A percentile compares a stretch with the other conserved stretches of the same genome.
phyloP scores from a whole-genome alignment of 192 early-diverging fungal species.

The Umbelopsis sp. region DNA sequence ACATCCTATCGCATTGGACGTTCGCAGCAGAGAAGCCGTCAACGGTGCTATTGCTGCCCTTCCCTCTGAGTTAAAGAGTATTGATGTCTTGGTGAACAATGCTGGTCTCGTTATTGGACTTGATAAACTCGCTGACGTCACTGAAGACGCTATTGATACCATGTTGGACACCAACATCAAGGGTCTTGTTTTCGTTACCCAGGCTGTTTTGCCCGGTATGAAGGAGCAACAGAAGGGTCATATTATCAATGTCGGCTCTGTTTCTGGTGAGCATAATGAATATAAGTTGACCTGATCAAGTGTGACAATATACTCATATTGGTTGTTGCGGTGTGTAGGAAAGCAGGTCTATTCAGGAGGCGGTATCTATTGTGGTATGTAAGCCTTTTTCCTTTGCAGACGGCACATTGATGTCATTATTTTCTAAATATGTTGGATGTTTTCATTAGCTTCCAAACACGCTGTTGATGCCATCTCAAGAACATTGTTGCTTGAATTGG shows the following conservation, averaged over 20 bases:
- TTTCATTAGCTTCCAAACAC: slow-evolving; percentile 64
- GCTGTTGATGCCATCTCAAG: slow-evolving; percentile 83
- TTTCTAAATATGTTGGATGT: not conserved
- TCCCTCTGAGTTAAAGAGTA: slow-evolving; percentile 51
- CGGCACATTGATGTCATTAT: not conserved
- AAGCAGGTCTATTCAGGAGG: slow-evolving; percentile 69
- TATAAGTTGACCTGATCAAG: not conserved
- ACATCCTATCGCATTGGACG: slow-evolving; percentile 69
- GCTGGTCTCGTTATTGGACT: slow-evolving; percentile 72
- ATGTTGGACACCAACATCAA: slow-evolving; percentile 93
- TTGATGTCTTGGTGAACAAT: slow-evolving; percentile 92
- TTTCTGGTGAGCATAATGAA: slow-evolving; percentile 54
- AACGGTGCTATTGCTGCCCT: slow-evolving; percentile 50
- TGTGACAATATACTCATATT: not conserved
- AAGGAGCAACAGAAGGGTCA: slow-evolving; percentile 67
- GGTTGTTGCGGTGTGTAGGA: not conserved
- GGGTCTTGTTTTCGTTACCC: slow-evolving; percentile 76
- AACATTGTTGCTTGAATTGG: slow-evolving; percentile 73
- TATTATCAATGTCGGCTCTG: slow-evolving; percentile 86
- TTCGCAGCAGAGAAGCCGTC: slow-evolving; percentile 59
- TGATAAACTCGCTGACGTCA: slow-evolving; percentile 64
- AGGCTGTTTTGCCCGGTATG: slow-evolving; percentile 82
- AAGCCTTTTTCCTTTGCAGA: not conserved
- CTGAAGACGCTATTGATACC: slow-evolving; percentile 67
- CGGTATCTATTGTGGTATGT: slow-evolving; percentile 69